Conservation (phyloP, 83 land plant genomes). For the Picea engelmannii region DNA sequence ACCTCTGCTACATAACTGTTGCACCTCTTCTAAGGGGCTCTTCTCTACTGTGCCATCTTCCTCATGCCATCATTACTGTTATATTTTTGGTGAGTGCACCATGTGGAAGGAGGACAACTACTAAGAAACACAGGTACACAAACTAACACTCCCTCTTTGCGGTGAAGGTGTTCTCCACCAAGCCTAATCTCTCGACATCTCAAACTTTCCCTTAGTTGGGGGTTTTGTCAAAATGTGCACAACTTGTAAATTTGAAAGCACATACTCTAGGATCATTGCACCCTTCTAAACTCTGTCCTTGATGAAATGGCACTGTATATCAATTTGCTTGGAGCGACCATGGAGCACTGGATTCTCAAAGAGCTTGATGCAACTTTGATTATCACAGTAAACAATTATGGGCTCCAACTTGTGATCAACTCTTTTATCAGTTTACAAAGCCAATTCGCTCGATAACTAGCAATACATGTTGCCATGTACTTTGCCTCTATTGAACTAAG, state of each 20-base stretch:
- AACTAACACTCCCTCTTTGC: no score
- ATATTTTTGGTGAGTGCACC: no score
- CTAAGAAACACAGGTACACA: no score
- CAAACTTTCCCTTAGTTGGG: no score
- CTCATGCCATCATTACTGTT: no score
- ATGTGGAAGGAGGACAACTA: no score
- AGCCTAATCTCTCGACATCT: no score
- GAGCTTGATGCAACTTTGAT: background rate
- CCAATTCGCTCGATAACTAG: background rate
- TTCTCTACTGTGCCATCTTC: no score
- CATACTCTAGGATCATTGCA: background rate
- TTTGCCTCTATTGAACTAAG: background rate
- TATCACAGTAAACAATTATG: background rate
- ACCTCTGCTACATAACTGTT: no score
- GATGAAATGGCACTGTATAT: background rate
- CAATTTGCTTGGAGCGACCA: background rate
- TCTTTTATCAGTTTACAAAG: background rate
- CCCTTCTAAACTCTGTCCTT: background rate
- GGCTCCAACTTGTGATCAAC: background rate
- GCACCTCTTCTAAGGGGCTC: no score
- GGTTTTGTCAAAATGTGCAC: background rate
- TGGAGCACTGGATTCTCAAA: background rate
- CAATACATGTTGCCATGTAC: background rate
- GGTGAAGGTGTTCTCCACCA: no score
- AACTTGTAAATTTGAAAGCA: background rate